Evolutionary conservation across 805 yeast species (phyloP).

Genomic region (Candida ficus): DNA sequence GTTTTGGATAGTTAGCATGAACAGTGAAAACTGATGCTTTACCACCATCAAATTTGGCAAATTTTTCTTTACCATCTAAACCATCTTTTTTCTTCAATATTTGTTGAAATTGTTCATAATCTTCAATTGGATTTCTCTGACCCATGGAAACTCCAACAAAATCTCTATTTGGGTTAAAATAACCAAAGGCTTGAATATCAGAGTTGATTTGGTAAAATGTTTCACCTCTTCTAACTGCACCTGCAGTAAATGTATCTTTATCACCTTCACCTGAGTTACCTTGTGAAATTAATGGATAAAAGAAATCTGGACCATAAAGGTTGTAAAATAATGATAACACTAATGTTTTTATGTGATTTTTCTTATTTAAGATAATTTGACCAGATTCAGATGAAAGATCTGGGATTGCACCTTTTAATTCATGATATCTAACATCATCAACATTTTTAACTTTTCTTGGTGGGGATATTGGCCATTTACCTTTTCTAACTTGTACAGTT

Average conservation of each 20-base stretch:
- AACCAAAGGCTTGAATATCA: conserved; percentile 23
- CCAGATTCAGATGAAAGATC: conserved; percentile 71
- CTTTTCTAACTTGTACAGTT: conserved; percentile 16
- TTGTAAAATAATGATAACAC: conserved; percentile 61
- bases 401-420: conserved; percentile 57
- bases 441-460: conserved; percentile 13
- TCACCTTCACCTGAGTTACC: conserved; percentile 79
- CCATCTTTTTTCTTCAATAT: conserved; percentile 2
- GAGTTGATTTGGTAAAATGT: conserved; percentile 44
- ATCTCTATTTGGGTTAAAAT: conserved; percentile 24
- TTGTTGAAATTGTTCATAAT: conserved; percentile 29
- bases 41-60: conserved; percentile 10
- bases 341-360: conserved; percentile 52
- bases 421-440: conserved; percentile 45
- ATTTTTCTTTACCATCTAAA: conserved; percentile 9
- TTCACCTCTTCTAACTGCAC: conserved; percentile 36
- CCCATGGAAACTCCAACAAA: conserved; percentile 75
- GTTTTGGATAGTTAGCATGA: conserved; percentile 34
- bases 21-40: conserved; percentile 27
- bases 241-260: conserved; percentile 70
- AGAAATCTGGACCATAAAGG: conserved; percentile 58
- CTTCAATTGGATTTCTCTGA: conserved; percentile 66
- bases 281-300: conserved; percentile 64
- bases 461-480: conserved; percentile 17
- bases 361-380: conserved; percentile 57